Conservation (phyloP, 176 grass and related monocot genomes). For the Paspalum vaginatum region DNA sequence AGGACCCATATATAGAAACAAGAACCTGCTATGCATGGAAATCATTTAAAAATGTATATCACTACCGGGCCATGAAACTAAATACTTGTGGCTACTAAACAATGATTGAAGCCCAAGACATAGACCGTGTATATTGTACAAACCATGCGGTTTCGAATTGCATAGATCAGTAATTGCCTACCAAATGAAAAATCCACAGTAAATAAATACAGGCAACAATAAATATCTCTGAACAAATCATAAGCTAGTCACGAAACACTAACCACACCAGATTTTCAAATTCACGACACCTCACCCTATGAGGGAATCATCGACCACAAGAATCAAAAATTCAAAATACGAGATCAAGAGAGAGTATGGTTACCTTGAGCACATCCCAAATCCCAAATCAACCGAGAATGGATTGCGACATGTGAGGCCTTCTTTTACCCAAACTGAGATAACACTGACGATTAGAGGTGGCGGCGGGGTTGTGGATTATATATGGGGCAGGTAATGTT, state of each 20-base stretch:
- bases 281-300: background rate
- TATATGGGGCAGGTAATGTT: too few species aligned
- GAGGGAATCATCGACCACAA: background rate
- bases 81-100: background rate
- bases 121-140: background rate
- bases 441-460: background rate
- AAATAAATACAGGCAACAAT: background rate
- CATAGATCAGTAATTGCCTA: background rate
- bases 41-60: background rate
- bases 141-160: background rate
- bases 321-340: constrained; percentile 10
- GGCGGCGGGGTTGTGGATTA: background rate
- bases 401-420: background rate
- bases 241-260: constrained; percentile 28
- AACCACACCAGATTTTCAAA: background rate
- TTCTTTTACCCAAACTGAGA: background rate
- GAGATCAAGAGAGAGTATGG: background rate
- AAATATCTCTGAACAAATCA: background rate
- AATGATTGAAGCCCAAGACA: background rate
- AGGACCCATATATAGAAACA: background rate
- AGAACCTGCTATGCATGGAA: background rate
- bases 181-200: background rate
- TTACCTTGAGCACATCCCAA: constrained; percentile 34
- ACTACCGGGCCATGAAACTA: background rate
- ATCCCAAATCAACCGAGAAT: constrained; percentile 30